Percentiles rank a stretch among this genome's conserved stretches.
Evolutionary conservation across 495 filamentous ascomycete species (phyloP).

Genomic region (Neurospora hispaniola): DNA sequence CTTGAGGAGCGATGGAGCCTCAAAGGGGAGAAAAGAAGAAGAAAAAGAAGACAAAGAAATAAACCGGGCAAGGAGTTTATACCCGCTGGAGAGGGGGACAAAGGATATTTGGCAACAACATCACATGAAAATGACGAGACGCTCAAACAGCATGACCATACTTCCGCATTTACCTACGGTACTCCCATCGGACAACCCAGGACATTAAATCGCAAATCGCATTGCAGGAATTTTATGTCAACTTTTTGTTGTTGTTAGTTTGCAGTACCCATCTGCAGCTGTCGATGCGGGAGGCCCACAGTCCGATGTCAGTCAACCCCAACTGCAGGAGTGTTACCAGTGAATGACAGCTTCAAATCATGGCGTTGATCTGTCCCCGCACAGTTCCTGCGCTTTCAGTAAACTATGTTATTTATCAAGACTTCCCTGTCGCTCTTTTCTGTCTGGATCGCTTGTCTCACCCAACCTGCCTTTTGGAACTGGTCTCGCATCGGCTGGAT

Average conservation of each 20-base stretch:
- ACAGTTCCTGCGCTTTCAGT: background rate
- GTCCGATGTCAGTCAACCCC: background rate
- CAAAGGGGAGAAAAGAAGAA: too few species aligned
- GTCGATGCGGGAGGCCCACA: background rate
- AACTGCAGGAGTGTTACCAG: background rate
- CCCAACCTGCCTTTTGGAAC: background rate
- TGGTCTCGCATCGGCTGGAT: background rate
- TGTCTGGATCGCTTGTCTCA: background rate
- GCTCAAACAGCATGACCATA: too few species aligned
- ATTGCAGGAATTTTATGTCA: background rate
- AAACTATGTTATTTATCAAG: background rate
- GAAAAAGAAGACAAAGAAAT: too few species aligned
- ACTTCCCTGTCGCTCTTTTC: background rate
- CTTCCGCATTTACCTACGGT: background rate
- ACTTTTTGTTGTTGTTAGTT: background rate
- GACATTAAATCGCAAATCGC: background rate
- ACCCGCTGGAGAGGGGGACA: too few species aligned
- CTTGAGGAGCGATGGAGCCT: too few species aligned
- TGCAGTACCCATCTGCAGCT: background rate
- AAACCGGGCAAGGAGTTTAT: too few species aligned
- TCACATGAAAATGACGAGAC: too few species aligned
- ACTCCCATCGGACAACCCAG: background rate
- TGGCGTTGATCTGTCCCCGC: background rate
- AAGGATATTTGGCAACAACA: too few species aligned
- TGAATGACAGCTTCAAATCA: background rate